A percentile compares a stretch with the other conserved stretches of the same genome.
phyloP scores from a whole-genome alignment of 202 grass and related monocot species.

The Dendrocalamus latiflorus region DNA sequence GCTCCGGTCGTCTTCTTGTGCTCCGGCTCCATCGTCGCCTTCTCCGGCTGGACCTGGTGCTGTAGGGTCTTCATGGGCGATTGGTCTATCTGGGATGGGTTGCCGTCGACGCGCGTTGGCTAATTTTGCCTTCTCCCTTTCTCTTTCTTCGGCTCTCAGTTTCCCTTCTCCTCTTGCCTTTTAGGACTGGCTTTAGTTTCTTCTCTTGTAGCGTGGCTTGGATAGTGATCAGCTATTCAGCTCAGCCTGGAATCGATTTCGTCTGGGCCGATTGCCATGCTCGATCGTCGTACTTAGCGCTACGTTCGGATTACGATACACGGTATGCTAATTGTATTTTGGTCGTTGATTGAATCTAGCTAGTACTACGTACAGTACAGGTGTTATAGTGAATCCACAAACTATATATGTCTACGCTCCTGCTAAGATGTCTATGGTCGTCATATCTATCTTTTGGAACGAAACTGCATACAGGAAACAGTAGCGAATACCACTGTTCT shows the following conservation, averaged over 20 bases:
- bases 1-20: neutral
- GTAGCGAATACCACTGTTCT: too few species aligned
- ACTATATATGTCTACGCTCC: too few species aligned
- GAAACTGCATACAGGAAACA: too few species aligned
- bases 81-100: conserved; percentile 35
- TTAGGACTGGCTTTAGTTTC: neutral
- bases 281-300: neutral
- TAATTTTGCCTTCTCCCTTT: neutral
- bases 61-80: conserved; percentile 28
- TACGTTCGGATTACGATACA: neutral
- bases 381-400: too few species aligned
- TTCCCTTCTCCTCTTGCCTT: neutral
- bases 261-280: neutral
- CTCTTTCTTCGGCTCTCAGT: neutral
- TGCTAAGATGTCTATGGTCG: too few species aligned
- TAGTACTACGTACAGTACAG: neutral
- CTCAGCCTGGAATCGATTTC: neutral
- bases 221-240: neutral
- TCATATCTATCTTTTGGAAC: too few species aligned
- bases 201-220: neutral
- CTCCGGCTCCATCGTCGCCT: neutral
- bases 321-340: too few species aligned
- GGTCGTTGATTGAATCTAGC: too few species aligned
- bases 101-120: conserved; percentile 15
- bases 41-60: neutral